Conservation (phyloP, 257 asterid genomes). For the Solanum gandarillasii region DNA sequence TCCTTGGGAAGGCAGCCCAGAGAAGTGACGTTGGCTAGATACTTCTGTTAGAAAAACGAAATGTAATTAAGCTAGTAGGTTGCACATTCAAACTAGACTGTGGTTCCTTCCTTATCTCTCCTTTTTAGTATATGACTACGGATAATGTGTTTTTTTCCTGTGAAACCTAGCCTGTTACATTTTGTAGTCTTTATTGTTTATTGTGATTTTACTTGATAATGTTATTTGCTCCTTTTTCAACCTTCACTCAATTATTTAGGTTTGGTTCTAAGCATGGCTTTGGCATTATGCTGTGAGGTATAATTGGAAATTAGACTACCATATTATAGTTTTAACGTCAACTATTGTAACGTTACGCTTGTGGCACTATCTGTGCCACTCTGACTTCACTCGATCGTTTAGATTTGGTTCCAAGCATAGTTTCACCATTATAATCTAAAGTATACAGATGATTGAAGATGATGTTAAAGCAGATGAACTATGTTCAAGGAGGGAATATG, state of each 20-base stretch:
- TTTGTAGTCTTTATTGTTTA: background rate
- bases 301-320: background rate
- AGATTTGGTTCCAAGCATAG: constrained; percentile 9
- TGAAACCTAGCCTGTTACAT: background rate
- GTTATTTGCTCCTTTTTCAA: background rate
- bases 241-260: background rate
- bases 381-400: background rate
- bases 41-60: background rate
- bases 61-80: background rate
- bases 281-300: background rate
- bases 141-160: background rate
- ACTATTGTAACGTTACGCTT: background rate
- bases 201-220: background rate
- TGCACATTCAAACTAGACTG: background rate
- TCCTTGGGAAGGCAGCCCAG: background rate
- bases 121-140: background rate
- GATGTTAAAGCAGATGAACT: constrained; percentile 62
- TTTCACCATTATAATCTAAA: constrained; percentile 7
- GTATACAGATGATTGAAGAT: constrained; percentile 72
- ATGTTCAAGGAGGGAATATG: constrained; percentile 85
- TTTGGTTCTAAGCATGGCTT: background rate
- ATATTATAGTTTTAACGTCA: background rate
- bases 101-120: background rate
- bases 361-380: background rate
- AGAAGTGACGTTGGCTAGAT: background rate